Evolutionary conservation across 2,329 filamentous ascomycete genomes (phyloP).

Genomic region (Ceratocystis eucalypticola): DNA sequence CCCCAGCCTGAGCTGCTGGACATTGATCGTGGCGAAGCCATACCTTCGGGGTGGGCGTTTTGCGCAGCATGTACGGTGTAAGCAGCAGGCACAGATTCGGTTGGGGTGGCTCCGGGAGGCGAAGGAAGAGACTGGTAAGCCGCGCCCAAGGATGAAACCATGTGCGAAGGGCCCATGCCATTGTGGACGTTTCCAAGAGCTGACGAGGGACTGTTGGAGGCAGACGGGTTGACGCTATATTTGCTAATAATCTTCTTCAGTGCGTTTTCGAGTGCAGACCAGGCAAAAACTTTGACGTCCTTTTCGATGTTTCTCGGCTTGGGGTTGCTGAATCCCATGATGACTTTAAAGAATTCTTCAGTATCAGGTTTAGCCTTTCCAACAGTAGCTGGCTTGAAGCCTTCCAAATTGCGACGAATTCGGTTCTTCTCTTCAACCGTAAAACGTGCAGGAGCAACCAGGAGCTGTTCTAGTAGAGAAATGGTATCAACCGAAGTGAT

Average conservation of each 20-base stretch:
- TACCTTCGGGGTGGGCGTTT: slow-evolving; percentile 32
- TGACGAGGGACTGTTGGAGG: slow-evolving; percentile 28
- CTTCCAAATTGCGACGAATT: slow-evolving; percentile 88
- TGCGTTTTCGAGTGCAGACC: slow-evolving; percentile 75
- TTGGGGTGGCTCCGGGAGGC: slow-evolving; percentile 29
- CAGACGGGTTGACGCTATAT: slow-evolving; percentile 50
- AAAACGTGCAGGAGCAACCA: slow-evolving; percentile 62
- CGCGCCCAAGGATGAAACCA: slow-evolving; percentile 30
- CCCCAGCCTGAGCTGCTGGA: slow-evolving; percentile 38
- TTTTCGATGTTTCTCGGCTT: slow-evolving; percentile 98
- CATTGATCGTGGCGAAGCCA: slow-evolving; percentile 41
- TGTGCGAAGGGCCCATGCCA: slow-evolving; percentile 22
- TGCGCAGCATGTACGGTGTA: slow-evolving; percentile 29
- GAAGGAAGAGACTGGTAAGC: slow-evolving; percentile 35
- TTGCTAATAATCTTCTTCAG: slow-evolving; percentile 98
- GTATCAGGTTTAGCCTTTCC: slow-evolving; percentile 86
- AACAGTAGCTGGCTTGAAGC: slow-evolving; percentile 82
- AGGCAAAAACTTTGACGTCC: slow-evolving; percentile 96
- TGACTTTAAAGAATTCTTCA: slow-evolving; percentile 96
- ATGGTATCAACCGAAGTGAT: slow-evolving; percentile 97
- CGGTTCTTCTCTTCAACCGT: slow-evolving; percentile 97
- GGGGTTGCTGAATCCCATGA: slow-evolving; percentile 91
- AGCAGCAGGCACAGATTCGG: slow-evolving; percentile 28
- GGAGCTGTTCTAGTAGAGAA: slow-evolving; percentile 79
- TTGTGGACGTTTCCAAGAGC: not conserved